Evolutionary conservation across 2,329 filamentous ascomycete species (phyloP).

Genomic region (Pseudomassariella vexata): DNA sequence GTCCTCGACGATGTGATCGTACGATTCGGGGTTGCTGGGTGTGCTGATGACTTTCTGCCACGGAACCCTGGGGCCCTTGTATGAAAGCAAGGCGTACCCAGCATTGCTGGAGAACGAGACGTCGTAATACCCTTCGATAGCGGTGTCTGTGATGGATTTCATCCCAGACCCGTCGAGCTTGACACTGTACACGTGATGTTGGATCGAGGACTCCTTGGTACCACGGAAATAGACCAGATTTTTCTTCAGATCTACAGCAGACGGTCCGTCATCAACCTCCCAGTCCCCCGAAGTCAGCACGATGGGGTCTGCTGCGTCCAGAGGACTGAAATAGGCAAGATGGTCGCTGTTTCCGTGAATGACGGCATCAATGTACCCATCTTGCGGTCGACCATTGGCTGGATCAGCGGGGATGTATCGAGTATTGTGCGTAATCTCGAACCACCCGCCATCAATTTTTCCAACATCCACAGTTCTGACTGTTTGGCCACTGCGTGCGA

Average conservation of each 20-base stretch:
- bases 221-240: constrained; percentile 89
- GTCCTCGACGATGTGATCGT: constrained; percentile 69
- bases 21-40: constrained; percentile 58
- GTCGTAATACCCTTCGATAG: constrained; percentile 69
- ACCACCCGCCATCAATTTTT: constrained; percentile 92
- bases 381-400: constrained; percentile 65
- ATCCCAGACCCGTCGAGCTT: constrained; percentile 73
- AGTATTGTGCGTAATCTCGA: constrained; percentile 85
- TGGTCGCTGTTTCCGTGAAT: constrained; percentile 86
- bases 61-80: constrained; percentile 78
- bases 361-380: constrained; percentile 90
- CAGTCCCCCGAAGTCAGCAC: constrained; percentile 84
- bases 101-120: constrained; percentile 79
- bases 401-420: constrained; percentile 81
- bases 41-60: constrained; percentile 89
- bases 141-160: constrained; percentile 67
- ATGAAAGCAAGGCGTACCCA: constrained; percentile 78
- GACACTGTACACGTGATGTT: constrained; percentile 89
- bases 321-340: constrained; percentile 83
- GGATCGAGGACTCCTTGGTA: constrained; percentile 80
- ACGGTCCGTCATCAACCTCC: constrained; percentile 85
- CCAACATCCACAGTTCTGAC: constrained; percentile 75
- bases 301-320: constrained; percentile 75
- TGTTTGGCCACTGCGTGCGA: constrained; percentile 65
- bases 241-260: constrained; percentile 74